Conservation (phyloP, 2,329 filamentous ascomycete genomes). For the Aspergillus sojae region DNA sequence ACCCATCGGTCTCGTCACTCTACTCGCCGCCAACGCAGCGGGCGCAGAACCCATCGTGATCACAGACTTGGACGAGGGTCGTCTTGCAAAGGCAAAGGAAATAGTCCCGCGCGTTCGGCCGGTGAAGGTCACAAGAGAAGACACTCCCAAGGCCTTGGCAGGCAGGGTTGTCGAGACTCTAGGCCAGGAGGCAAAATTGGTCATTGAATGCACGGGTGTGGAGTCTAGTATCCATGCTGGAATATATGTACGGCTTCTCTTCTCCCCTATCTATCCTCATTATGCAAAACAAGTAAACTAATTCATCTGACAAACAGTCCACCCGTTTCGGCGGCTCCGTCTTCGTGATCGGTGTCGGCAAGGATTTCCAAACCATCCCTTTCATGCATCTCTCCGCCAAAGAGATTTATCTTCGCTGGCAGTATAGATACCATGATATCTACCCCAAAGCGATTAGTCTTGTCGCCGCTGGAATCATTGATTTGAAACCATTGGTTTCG, state of each 20-base stretch:
- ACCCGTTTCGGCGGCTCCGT: constrained; percentile 22
- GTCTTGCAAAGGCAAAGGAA: constrained; percentile 23
- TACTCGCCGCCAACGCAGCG: constrained; percentile 21
- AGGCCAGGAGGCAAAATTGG: constrained; percentile 23
- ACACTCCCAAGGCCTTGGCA: constrained; percentile 14
- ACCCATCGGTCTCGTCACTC: constrained; percentile 22
- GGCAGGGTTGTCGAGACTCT: constrained; percentile 17
- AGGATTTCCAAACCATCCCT: constrained; percentile 24
- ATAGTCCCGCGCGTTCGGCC: constrained; percentile 19
- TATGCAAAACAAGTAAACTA: no score
- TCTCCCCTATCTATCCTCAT: no score
- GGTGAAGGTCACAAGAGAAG: constrained; percentile 5
- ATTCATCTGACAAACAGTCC: constrained; percentile 8
- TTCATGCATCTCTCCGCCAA: constrained; percentile 25
- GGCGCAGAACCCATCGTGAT: constrained; percentile 23
- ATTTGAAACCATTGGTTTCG: constrained; percentile 43
- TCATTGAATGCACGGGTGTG: constrained; percentile 24
- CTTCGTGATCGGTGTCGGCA: constrained; percentile 24
- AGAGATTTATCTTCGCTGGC: constrained; percentile 23
- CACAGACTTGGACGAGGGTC: constrained; percentile 21
- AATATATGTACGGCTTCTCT: constrained; percentile 17
- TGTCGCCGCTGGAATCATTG: constrained; percentile 39
- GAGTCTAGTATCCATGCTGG: constrained; percentile 24
- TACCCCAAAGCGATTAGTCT: constrained; percentile 26
- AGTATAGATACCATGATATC: constrained; percentile 25